Evolutionary conservation across 148 eudicot genomes (phyloP), one percentile per base, ranked within the genome.

Genomic region (Camellia lanceoleosa): DNA sequence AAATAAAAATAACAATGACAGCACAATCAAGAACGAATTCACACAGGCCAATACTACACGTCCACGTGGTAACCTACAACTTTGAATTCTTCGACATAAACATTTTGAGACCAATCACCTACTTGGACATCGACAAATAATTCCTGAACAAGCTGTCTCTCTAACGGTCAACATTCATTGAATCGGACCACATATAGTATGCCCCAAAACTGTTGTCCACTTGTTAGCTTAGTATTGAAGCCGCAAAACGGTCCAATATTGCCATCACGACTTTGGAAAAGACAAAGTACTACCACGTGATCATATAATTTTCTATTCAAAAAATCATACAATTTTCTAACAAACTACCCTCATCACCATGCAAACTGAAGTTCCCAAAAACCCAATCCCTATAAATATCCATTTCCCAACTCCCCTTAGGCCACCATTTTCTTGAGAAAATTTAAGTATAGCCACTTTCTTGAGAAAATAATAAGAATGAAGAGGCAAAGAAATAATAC

Each of bases 401-500:
- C 47, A 59, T 30, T 30, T 30, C 38, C 38, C 38, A 30, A 30
- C 38, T 30, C 38, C 38, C 38, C 38, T 30, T 30, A 30, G 38
- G 38, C 38, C 38, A 30, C 38, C 60, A 49, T 19, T n/a, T 51
- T 47, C 20, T 16, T n/a, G 67, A 23, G 58, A 4, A 76, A 65
- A 15, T 30, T 30, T 47, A 6, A 38, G 46, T 30, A 15, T 23
- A n/a, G 49, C 59, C 47, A 23, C 61, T 47, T 52, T 67, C 60
- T 15, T 11, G 14, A 41, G 46, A 42, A 77, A 73, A 61, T 16
- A 43, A n/a, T 55, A 23, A 30, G 58, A 44, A 79, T 80, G 81
- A 78, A 84, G 81, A 59, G 81, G 81, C 74, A 55, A 61, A 68
- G 78, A 41, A 64, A 56, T 23, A 18, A 30, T 30, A 30, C 38